Evolutionary conservation across 2,329 filamentous ascomycete genomes (phyloP).

Genomic region (Apiospora sp.): DNA sequence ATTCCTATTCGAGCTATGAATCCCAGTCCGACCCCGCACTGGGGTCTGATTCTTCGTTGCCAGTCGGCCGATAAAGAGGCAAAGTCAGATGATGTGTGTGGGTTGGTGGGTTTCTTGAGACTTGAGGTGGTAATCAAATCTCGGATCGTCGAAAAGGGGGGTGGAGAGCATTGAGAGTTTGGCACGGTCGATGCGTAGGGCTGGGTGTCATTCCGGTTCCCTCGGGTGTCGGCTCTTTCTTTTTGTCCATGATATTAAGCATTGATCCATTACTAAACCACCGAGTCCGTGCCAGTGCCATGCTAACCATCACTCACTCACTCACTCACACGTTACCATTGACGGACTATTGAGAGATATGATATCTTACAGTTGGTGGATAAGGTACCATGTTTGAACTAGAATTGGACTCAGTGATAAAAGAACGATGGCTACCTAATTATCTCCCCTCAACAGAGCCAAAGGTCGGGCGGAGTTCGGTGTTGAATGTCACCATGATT

Average conservation of each 20-base stretch:
- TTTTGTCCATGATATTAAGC: neutral
- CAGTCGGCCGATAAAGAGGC: neutral
- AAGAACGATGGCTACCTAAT: neutral
- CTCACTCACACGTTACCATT: too few species aligned
- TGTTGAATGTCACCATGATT: neutral
- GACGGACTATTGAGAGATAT: too few species aligned
- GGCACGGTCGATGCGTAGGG: neutral
- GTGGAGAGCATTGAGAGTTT: neutral
- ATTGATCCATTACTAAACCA: neutral
- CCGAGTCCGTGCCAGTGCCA: neutral
- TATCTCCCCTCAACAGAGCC: neutral
- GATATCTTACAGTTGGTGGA: neutral
- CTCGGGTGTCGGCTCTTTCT: slow-evolving; percentile 16
- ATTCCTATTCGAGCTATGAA: neutral
- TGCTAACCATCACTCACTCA: neutral
- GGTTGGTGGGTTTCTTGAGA: neutral
- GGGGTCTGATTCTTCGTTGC: neutral
- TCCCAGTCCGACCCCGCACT: neutral
- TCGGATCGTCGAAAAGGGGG: neutral
- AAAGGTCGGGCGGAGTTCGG: neutral
- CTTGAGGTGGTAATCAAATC: slow-evolving; percentile 15
- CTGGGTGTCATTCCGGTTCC: neutral
- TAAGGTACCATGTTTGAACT: too few species aligned
- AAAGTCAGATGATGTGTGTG: slow-evolving; percentile 3
- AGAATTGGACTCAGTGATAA: neutral